Conservation (phyloP, 2,329 filamentous ascomycete genomes). For the Penicillium griseofulvum region DNA sequence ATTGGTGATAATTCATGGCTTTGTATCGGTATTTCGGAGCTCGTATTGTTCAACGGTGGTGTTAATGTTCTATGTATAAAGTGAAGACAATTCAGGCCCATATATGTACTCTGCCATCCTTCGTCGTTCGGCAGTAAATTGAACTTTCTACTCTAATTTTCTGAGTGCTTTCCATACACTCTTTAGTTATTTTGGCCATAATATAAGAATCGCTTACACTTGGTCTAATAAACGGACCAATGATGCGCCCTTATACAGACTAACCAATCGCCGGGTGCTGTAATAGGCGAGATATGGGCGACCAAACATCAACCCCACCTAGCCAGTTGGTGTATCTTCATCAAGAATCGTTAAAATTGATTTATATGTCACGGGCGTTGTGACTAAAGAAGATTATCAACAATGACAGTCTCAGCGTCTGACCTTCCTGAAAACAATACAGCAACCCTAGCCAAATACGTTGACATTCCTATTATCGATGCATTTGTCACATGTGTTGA, state of each 20-base stretch:
- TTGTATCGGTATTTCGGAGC: no score
- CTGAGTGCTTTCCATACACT: neutral
- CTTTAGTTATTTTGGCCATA: neutral
- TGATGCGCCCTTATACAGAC: no score
- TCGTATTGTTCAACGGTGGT: no score
- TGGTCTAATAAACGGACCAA: neutral
- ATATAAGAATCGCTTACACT: neutral
- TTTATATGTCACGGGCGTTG: neutral
- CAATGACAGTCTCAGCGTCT: no score
- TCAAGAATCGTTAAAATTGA: neutral
- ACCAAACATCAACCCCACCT: no score
- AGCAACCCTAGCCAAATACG: neutral
- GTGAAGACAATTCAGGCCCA: no score
- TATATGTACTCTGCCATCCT: neutral
- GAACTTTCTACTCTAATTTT: neutral
- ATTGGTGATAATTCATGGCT: no score
- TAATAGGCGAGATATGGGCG: no score
- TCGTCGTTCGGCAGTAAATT: neutral
- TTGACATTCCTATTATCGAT: neutral
- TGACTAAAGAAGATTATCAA: no score
- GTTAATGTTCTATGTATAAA: no score
- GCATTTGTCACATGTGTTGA: neutral
- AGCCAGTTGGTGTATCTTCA: neutral
- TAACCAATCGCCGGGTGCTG: no score
- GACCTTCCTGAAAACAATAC: neutral